Conservation (phyloP, 2,329 filamentous ascomycete genomes). For the Exserohilum rostratum region DNA sequence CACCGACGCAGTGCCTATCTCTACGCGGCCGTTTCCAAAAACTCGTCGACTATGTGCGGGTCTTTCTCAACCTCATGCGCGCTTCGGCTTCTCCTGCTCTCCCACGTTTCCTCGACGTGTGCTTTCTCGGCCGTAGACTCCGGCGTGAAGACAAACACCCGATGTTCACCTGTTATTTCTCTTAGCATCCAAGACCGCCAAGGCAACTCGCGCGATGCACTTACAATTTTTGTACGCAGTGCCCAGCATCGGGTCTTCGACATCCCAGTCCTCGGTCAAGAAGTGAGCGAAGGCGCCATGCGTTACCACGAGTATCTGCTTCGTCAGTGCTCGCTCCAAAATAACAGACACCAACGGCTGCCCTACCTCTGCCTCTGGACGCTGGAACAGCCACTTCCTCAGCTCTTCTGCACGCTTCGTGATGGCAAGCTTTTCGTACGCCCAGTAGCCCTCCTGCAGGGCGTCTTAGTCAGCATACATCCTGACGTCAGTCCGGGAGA, state of each 20-base stretch:
- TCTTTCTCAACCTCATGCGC: constrained; percentile 28
- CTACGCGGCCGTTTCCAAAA: constrained; percentile 24
- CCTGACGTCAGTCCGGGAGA: background rate
- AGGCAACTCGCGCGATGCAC: constrained; percentile 2
- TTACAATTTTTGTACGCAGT: constrained; percentile 43
- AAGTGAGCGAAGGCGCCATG: constrained; percentile 88
- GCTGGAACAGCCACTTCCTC: constrained; percentile 35
- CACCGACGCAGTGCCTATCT: background rate
- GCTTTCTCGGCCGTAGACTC: constrained; percentile 32
- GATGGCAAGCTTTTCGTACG: constrained; percentile 37
- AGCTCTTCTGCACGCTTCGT: constrained; percentile 36
- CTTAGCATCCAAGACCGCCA: background rate
- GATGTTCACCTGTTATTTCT: constrained; percentile 31
- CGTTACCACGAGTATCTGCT: constrained; percentile 75
- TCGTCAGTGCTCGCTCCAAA: constrained; percentile 29
- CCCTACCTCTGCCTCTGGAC: constrained; percentile 35
- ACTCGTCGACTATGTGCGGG: constrained; percentile 37
- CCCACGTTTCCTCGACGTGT: constrained; percentile 36
- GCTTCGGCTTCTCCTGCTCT: constrained; percentile 28
- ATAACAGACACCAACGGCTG: background rate
- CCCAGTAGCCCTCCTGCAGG: constrained; percentile 39
- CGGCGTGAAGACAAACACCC: constrained; percentile 38
- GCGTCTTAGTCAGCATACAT: constrained; percentile 10
- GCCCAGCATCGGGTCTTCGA: constrained; percentile 36
- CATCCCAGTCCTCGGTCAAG: constrained; percentile 76